Base-by-base conservation (phyloP, 805 yeast species). In the Candida loeiensis region DNA sequence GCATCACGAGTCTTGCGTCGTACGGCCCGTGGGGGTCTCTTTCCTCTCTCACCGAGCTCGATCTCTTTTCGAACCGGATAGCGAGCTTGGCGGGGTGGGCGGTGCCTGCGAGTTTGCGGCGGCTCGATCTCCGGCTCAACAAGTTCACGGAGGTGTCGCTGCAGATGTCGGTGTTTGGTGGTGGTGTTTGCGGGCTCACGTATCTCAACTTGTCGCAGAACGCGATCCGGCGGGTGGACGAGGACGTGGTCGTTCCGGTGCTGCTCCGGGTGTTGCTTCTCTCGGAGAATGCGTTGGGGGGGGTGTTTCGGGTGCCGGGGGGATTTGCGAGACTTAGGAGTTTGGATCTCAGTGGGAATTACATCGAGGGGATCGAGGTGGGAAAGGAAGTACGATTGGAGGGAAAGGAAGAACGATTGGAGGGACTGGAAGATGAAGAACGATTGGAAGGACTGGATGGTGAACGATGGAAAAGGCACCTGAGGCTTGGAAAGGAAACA, bases 21-120 rank as follows among this genome's bases (percentile, higher is more conserved):
- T 63, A 61, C 36, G 48, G 51, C 4, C 27, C 37, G 9, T 65
- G 70, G 71, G 34, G 34, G 3, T 48, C 52, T 3, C 44, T 65
- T 41, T 34, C 11, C 1, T 51, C 52, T 18, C 47, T 66, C 16
- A 34, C 39, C 4, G 53, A 53, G 7, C 40, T 64, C 20, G 60
- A 56, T 16, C 40, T 60, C 9, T 52, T 46, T 33, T 50, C 43
- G 25, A 63, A 63, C 43, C 19, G 36, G 11, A 50, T 63, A n/a
- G 16, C 41, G 15, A 24, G 39, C 8, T 37, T 63, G 13, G 39
- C 43, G 18, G 24, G 25, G n/a, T 48, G 52, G 52, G 27, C 22
- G 8, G 43, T 43, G 4, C 50, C 48, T 1, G 26, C 15, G 1
- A 50, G 53, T 17, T 45, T 66, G 13, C 36, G 43, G 4, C 45